phyloP scores from a whole-genome alignment of 1,284 basidiomycete species.

The Stygiomarasmius scandens region DNA sequence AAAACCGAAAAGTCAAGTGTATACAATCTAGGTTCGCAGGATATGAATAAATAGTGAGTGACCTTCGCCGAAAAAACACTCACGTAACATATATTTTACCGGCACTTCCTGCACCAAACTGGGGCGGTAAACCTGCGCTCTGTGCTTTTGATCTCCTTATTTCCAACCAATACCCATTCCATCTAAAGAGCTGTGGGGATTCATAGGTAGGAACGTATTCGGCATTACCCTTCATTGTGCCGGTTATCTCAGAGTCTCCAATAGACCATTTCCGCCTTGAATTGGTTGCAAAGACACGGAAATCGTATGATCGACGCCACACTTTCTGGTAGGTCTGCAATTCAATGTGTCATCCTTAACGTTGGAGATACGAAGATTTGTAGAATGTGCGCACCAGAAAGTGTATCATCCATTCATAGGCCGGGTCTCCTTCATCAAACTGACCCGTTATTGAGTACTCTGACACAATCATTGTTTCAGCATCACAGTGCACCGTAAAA shows the following conservation, averaged over 20 bases:
- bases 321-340: conserved; percentile 48
- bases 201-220: conserved; percentile 52
- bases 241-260: conserved; percentile 13
- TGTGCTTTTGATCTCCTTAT: conserved; percentile 33
- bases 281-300: conserved; percentile 45
- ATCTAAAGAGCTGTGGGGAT: conserved; percentile 48
- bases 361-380: neutral
- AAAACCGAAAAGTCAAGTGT: conserved; percentile 46
- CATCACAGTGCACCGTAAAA: neutral
- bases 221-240: conserved; percentile 26
- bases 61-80: conserved; percentile 1
- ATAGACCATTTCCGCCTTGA: conserved; percentile 48
- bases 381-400: conserved; percentile 39
- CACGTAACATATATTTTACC: conserved; percentile 20
- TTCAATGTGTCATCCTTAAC: neutral
- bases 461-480: conserved; percentile 16
- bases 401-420: conserved; percentile 52
- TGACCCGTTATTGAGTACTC: conserved; percentile 50
- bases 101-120: conserved; percentile 31
- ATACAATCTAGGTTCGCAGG: conserved; percentile 51
- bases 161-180: conserved; percentile 54
- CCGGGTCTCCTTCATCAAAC: conserved; percentile 49
- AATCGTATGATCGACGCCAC: conserved; percentile 50
- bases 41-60: too few relatives aligned
- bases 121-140: conserved; percentile 18